Base-by-base conservation (phyloP, 495 filamentous ascomycete genomes). In the Cladorrhinum samala region DNA sequence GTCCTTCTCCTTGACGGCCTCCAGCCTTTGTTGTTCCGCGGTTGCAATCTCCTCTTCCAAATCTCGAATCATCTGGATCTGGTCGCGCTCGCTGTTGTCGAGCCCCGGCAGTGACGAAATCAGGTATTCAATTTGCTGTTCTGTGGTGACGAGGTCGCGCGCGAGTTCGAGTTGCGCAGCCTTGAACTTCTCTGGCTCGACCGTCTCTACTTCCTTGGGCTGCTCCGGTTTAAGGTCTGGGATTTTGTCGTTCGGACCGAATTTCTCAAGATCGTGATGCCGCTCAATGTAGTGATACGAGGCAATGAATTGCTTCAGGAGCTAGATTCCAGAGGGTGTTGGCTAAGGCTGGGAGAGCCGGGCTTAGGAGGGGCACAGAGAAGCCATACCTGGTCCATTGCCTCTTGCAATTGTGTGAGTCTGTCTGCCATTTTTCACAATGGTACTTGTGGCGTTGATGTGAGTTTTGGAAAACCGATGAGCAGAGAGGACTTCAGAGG, bases 321-420 rank as follows among this genome's bases (percentile, higher is more conserved):
- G 85, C 91, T 96, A 64, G 23, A 6, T 5, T 41, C 14, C 27
- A 17, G 18, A 30, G 27, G 27, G 40, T 19, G 45, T 48, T 42
- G 57, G 54, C 18, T 23, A 16, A 18, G 9, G 19, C 9, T 18
- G 27, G 16, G 9, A 3, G 16, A 18, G 6, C n/a, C n/a, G n/a
- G n/a, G n/a, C n/a, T n/a, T n/a, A n/a, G 18, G 42, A 17, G 43
- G 30, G 46, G 52, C 2, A 8, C 0, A 27, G 52, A 49, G 36
- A 14, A 55, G 55, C 40, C 73, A 3, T 30, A 92, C 89, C 75
- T 95, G 84, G 66, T 97, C 92, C 51, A 95, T 85, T 66, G 89
- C 88, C 67, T 95, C 91, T 75, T 98, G 93, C 38, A 98, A 79
- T 66, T 96, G 91, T 3, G 93, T 96, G 37, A 98, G 80, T 40